phyloP scores from a whole-genome alignment of 2,329 filamentous ascomycete species.

The Trichoderma cornu-damae region DNA sequence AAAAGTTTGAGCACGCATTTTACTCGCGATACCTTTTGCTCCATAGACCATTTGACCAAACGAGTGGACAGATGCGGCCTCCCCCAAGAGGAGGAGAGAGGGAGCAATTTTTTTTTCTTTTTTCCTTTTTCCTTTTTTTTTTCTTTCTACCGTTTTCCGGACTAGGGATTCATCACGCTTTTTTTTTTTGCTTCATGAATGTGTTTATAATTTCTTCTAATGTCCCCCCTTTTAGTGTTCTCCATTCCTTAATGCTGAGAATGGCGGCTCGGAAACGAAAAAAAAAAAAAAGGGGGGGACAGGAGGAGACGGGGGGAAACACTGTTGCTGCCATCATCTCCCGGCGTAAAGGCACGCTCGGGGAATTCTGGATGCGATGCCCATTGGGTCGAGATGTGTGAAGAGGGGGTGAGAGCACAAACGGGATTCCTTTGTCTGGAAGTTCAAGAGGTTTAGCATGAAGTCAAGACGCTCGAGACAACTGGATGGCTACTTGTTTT shows the following conservation, averaged over 20 bases:
- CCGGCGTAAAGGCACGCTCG: constrained; percentile 1
- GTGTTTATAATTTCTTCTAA: constrained; percentile 28
- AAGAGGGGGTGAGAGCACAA: background rate
- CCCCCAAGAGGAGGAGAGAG: constrained; percentile 32
- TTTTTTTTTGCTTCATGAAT: constrained; percentile 28
- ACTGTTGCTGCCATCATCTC: constrained; percentile 2
- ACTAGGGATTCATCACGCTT: constrained; percentile 24
- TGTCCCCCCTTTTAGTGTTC: constrained; percentile 26
- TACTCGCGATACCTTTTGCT: constrained; percentile 46
- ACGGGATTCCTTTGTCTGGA: constrained; percentile 4
- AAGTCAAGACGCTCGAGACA: background rate
- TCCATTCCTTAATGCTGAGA: constrained; percentile 29
- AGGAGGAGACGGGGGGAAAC: too few relatives aligned
- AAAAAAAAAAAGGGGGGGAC: background rate
- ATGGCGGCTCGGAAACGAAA: constrained; percentile 16
- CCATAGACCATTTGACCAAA: constrained; percentile 40
- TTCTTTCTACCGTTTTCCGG: constrained; percentile 22
- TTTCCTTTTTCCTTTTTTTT: background rate
- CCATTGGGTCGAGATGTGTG: background rate
- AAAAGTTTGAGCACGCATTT: constrained; percentile 44
- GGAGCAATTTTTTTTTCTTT: constrained; percentile 21
- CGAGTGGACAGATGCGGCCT: constrained; percentile 29
- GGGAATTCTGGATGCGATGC: background rate
- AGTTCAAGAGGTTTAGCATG: background rate
- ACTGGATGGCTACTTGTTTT: constrained; percentile 2